Percentiles rank a stretch among this genome's conserved stretches.
Evolutionary conservation across 768 basidiomycete genomes (phyloP).

Genomic region (Hemileccinum impolitum): DNA sequence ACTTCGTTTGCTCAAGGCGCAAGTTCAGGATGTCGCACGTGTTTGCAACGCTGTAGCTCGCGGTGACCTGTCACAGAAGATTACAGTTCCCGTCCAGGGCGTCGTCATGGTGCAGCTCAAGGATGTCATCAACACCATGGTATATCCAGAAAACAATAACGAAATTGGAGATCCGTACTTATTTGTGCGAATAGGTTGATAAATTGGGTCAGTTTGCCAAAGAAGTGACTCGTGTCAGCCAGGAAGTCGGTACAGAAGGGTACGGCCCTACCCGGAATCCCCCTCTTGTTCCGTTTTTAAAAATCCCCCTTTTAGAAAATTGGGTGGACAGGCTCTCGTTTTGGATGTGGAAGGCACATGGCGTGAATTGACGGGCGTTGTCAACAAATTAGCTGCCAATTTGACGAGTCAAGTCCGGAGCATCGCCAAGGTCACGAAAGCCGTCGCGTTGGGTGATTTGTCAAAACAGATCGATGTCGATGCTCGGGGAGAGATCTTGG

Average conservation of each 20-base stretch:
- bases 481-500: slow-evolving; percentile 84
- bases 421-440: slow-evolving; percentile 62
- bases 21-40: slow-evolving; percentile 77
- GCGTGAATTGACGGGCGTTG: slow-evolving; percentile 78
- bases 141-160: slow-evolving; percentile 17
- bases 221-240: slow-evolving; percentile 82
- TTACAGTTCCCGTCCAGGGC: slow-evolving; percentile 74
- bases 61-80: slow-evolving; percentile 75
- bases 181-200: slow-evolving; percentile 44
- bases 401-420: slow-evolving; percentile 58
- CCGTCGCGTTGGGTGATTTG: slow-evolving; percentile 85
- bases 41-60: slow-evolving; percentile 79
- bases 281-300: slow-evolving; percentile 17
- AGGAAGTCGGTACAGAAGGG: slow-evolving; percentile 84
- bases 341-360: slow-evolving; percentile 90
- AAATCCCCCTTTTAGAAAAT: slow-evolving; percentile 43
- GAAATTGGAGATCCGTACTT: slow-evolving; percentile 7
- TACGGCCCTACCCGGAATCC: slow-evolving; percentile 27
- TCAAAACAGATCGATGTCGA: slow-evolving; percentile 91
- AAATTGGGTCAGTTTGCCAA: slow-evolving; percentile 84
- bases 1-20: slow-evolving; percentile 74
- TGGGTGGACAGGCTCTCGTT: slow-evolving; percentile 84
- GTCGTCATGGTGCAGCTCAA: slow-evolving; percentile 80
- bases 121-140: slow-evolving; percentile 73
- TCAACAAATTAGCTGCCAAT: slow-evolving; percentile 79